Base-by-base conservation (phyloP, 139 green algal species). In the Spirogloea muscicola region DNA sequence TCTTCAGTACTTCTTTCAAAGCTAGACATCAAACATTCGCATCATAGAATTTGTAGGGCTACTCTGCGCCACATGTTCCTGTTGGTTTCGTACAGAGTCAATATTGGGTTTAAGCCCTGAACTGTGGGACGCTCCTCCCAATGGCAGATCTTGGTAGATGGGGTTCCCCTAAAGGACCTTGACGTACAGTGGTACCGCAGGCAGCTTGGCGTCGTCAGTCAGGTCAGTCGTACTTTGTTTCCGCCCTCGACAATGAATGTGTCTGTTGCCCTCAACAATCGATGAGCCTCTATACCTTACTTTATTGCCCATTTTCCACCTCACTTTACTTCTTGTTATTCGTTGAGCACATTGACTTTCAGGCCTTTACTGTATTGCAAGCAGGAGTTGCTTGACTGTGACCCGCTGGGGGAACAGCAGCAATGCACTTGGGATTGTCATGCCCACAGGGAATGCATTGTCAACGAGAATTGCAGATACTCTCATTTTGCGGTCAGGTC, bases 161-260 rank as follows among this genome's bases (percentile, higher is more conserved):
- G 88, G 36, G 46, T 59, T 21, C 87, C 96, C 72, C 64, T 96
- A 1, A 42, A 55, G 1, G 27, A 79, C 18, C 86, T 96, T 59
- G 89, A 96, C 58, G 57, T 94, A 61, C 48, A 66, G 10, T 95
- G 87, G 88, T 83, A 96, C 46, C 79, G 92, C 3, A 49, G 48
- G 3, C 78, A 88, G 68, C 84, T 96, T 21, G 87, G 78, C 39
- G 71, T 96, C 34, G 91, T 96, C 38, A 85, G 80, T 38, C 92
- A 98, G 86, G 93, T 96, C 84, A 90, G 92, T 25, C 27, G 42
- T n/a, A 25, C 10, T 27, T 5, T 60, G n/a, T 51, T 16, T 10
- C 16, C 43, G 43, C 16, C 43, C 13, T 51, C 43, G 43, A 25
- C 43, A 16, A 25, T 60, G 10, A 7, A 7, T 25, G 49, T 18